Percentiles rank a stretch among this genome's conserved stretches.
Evolutionary conservation across 805 yeast genomes (phyloP).

Genomic region (Ogataea ganodermae): DNA sequence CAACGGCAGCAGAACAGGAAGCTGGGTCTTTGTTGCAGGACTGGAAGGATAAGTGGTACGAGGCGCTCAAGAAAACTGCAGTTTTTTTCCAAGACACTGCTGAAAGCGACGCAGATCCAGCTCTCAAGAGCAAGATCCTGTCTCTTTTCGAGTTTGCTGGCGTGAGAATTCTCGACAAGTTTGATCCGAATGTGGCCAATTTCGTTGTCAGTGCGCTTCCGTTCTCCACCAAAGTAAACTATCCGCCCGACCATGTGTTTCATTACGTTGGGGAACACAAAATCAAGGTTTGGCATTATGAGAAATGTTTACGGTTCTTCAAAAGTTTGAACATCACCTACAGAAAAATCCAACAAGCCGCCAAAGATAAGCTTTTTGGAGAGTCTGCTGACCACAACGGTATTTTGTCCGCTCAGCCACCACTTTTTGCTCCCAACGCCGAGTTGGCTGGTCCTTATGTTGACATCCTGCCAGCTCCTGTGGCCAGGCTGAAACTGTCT

Average conservation of each 20-base stretch:
- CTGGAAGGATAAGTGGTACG: slow-evolving; percentile 58
- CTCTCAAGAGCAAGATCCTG: slow-evolving; percentile 43
- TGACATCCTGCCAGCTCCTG: slow-evolving; percentile 25
- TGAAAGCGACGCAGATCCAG: slow-evolving; percentile 39
- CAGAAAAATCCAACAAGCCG: slow-evolving; percentile 37
- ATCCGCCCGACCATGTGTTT: slow-evolving; percentile 48
- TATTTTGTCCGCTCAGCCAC: too few species aligned
- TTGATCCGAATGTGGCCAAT: slow-evolving; percentile 45
- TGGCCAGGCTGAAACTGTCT: slow-evolving; percentile 11
- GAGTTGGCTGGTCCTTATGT: slow-evolving; percentile 10
- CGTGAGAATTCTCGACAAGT: slow-evolving; percentile 45
- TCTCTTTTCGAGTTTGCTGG: slow-evolving; percentile 51
- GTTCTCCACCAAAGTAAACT: slow-evolving; percentile 38
- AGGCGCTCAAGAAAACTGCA: slow-evolving; percentile 46
- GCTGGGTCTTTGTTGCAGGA: slow-evolving; percentile 46
- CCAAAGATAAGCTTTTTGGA: slow-evolving; percentile 19
- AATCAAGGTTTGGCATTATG: slow-evolving; percentile 62
- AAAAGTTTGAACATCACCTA: slow-evolving; percentile 48
- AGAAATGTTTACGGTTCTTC: slow-evolving; percentile 56
- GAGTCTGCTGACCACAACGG: background rate
- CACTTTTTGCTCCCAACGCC: slow-evolving; percentile 1
- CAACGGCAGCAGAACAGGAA: slow-evolving; percentile 34
- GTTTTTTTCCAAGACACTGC: slow-evolving; percentile 49
- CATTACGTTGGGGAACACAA: slow-evolving; percentile 45
- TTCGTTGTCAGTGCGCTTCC: slow-evolving; percentile 51